Conservation (phyloP, 805 yeast species). For the Ogataea paraovalis region DNA sequence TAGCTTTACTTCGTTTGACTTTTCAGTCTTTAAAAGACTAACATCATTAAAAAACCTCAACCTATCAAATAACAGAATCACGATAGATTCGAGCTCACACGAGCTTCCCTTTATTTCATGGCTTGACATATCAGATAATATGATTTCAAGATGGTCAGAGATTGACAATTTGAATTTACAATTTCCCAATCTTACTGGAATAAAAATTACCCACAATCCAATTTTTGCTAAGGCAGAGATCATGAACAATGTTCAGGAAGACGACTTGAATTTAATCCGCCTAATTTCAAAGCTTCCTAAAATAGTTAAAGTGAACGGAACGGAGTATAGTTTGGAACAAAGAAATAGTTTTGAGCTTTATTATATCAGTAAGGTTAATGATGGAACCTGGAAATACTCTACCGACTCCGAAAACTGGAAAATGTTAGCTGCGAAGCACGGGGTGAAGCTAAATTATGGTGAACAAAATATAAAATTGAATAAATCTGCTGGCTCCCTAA, state of each 20-base stretch:
- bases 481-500: neutral
- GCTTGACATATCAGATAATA: slow-evolving; percentile 53
- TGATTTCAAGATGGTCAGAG: slow-evolving; percentile 41
- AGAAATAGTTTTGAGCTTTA: slow-evolving; percentile 65
- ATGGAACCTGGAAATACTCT: slow-evolving; percentile 26
- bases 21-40: slow-evolving; percentile 8
- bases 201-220: slow-evolving; percentile 55
- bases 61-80: slow-evolving; percentile 36
- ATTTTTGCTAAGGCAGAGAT: slow-evolving; percentile 28
- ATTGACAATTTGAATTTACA: slow-evolving; percentile 39
- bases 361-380: slow-evolving; percentile 50
- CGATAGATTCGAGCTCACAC: neutral
- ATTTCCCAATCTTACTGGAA: slow-evolving; percentile 40
- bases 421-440: slow-evolving; percentile 36
- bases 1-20: slow-evolving; percentile 24
- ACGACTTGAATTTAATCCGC: slow-evolving; percentile 16
- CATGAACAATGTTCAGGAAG: slow-evolving; percentile 10
- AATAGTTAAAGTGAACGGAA: slow-evolving; percentile 54
- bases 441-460: slow-evolving; percentile 9
- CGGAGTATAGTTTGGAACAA: slow-evolving; percentile 40
- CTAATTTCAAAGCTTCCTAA: slow-evolving; percentile 23
- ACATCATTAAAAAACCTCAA: slow-evolving; percentile 25
- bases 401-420: slow-evolving; percentile 37
- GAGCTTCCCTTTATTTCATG: slow-evolving; percentile 11
- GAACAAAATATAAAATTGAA: neutral